Conservation (phyloP, 192 early-diverging fungal species). For the Coemansia sp. region DNA sequence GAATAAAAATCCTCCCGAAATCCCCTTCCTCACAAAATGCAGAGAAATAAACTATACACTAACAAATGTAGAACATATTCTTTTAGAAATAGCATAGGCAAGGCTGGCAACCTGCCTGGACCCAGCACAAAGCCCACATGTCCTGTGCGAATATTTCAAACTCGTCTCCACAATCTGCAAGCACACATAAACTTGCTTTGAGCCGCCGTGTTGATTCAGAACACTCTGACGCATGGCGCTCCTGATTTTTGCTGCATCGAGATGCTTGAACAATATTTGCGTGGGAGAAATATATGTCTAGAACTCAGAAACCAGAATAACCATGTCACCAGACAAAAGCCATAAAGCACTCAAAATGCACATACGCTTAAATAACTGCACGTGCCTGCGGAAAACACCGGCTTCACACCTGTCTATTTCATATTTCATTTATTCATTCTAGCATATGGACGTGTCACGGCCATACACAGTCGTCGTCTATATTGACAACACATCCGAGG, state of each 20-base stretch:
- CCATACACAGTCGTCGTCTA: slow-evolving; percentile 50
- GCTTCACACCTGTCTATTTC: not conserved
- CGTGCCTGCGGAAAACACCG: not conserved
- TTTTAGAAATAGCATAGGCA: too few species aligned
- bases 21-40: too few species aligned
- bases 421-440: not conserved
- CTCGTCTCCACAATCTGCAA: too few species aligned
- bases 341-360: slow-evolving; percentile 9
- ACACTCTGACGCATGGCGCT: not conserved
- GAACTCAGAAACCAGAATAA: not conserved
- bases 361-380: not conserved
- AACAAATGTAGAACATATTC: too few species aligned
- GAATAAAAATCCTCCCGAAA: not conserved
- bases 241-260: not conserved
- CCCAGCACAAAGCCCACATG: too few species aligned
- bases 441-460: slow-evolving; percentile 17
- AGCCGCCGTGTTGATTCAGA: not conserved
- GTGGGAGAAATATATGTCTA: not conserved
- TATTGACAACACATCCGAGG: slow-evolving; percentile 43
- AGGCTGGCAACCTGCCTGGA: too few species aligned
- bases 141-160: too few species aligned
- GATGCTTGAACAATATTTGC: not conserved
- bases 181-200: too few species aligned
- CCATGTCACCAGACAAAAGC: slow-evolving; percentile 14
- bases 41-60: too few species aligned